Evolutionary conservation across 1,139 yeast species (phyloP).

Genomic region (Geotrichum citri-aurantii): DNA sequence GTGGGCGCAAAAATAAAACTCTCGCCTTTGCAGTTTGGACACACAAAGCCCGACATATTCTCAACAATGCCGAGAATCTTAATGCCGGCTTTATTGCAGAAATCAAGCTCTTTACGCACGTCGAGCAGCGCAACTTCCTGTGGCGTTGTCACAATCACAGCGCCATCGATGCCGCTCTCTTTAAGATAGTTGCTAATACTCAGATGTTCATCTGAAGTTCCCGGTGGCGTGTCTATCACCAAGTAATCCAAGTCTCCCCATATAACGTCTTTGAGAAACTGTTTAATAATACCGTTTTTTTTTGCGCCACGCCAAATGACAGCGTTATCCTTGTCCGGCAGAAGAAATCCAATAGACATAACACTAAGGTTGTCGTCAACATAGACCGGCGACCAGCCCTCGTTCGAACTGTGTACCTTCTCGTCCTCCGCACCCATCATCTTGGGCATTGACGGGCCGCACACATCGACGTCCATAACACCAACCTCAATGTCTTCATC

Average conservation of each 20-base stretch:
- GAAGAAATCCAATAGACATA: slow-evolving; percentile 93
- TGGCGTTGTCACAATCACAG: slow-evolving; percentile 91
- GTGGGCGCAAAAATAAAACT: slow-evolving; percentile 90
- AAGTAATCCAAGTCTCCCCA: slow-evolving; percentile 94
- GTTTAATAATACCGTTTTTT: slow-evolving; percentile 88
- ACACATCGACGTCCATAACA: slow-evolving; percentile 93
- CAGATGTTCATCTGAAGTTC: slow-evolving; percentile 95
- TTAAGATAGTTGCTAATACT: slow-evolving; percentile 83
- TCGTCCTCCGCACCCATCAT: slow-evolving; percentile 93
- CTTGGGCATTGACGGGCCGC: slow-evolving; percentile 94
- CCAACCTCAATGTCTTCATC: slow-evolving; percentile 87
- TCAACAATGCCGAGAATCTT: slow-evolving; percentile 86
- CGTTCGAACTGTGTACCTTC: slow-evolving; percentile 76
- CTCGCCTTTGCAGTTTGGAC: slow-evolving; percentile 89
- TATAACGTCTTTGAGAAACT: slow-evolving; percentile 87
- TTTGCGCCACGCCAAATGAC: slow-evolving; percentile 96
- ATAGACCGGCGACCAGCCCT: slow-evolving; percentile 96
- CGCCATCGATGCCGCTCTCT: slow-evolving; percentile 93
- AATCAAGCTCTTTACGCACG: slow-evolving; percentile 92
- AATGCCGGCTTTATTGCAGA: slow-evolving; percentile 86
- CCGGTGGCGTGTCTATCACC: slow-evolving; percentile 96
- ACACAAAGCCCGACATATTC: slow-evolving; percentile 97
- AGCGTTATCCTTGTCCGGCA: slow-evolving; percentile 90
- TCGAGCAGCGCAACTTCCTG: slow-evolving; percentile 95
- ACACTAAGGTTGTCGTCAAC: slow-evolving; percentile 91